Evolutionary conservation across 176 grass and related monocot species (phyloP), one percentile per base, ranked within the genome.

Genomic region (Bothriochloa decipiens): DNA sequence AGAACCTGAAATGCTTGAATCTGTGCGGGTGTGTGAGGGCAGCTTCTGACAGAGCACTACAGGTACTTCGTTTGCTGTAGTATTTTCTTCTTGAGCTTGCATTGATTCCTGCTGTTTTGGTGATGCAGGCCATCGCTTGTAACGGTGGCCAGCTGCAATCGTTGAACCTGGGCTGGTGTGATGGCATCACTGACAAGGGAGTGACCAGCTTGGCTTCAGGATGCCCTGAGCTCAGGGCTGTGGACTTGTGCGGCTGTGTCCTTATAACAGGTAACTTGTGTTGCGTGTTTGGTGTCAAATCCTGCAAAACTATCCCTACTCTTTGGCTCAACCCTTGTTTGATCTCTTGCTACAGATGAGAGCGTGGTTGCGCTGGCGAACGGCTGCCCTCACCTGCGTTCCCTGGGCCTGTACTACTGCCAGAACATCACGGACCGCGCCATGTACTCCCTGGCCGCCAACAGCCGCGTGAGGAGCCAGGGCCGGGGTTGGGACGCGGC

Each of bases 341-440:
- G 2, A 39, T 72, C 25, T 46, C 0, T 2, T 8, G 71, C 62
- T 32, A 32, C 84, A 97, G 94, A 97, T 88, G 94, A 97, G 70
- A 97, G 94, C 14, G 94, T 97, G 36, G 64, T 97, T 1, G 94
- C 94, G 4, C 83, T 97, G 15, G 94, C 94, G 0, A 83, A 88
- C 13, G 79, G 85, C 0, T 97, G 94, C 72, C 82, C 87, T 22
- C 91, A 81, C 66, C 87, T 97, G 10, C 90, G 87, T 8, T 90
- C 94, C 4, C 80, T 97, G 26, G 94, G 94, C 1, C 75, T 97
- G 22, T 97, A 97, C 71, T 97, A 90, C 87, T 97, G 94, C 88
- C 94, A 97, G 85, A 97, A 94, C 85, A 94, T 97, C 76, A 97
- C 94, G 11, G 91, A 97, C 72, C 80, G 89, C 22, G 94, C 94